Evolutionary conservation across 148 eudicot species (phyloP), one percentile per base, ranked within the genome.

Genomic region (Vaccinium darrowii): DNA sequence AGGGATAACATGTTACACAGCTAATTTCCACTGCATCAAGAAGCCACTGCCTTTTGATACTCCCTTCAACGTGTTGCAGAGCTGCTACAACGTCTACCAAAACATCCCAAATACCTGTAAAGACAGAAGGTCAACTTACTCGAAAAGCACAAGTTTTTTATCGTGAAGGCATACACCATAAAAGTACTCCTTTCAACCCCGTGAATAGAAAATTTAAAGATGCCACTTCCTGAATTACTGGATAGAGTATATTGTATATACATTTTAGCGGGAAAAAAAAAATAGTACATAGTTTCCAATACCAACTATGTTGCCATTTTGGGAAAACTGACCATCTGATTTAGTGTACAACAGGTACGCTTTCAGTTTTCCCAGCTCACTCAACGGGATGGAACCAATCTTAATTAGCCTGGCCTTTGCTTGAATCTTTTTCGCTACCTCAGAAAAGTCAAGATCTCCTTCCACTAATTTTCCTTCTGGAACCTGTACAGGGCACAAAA

Each of bases 41-140:
- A 82, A 97, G 93, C 99, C 99, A 97, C 86, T 92, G 98, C 76
- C 89, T 92, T 90, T 90, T 93, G 43, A 87, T 88, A 83, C 88
- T 89, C 88, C 89, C 91, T 79, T 94, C 94, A 43, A 86, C 89
- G 84, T 84, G 85, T 90, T 97, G 98, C 87, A 97, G 83, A 73
- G 92, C 91, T 54, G 89, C 82, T 50, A 88, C 91, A 76, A 93
- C 88, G 84, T 95, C 99, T 82, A 91, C 87, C 84, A 93, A 86
- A 63, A 91, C 92, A 82, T 88, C 90, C 98, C 98, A 97, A 82
- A 92, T 75, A 88, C 89, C 99, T 97, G 92, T 85, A 86, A 85
- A 82, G 43, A 39, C 21, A 12, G 25, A 27, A 78, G 7, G 80
- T 76, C 36, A 49, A 78, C 53, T 15, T 50, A 43, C 21, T 15